phyloP scores from a whole-genome alignment of 1,284 basidiomycete genomes.

The Pyrrhoderma lamaoense region DNA sequence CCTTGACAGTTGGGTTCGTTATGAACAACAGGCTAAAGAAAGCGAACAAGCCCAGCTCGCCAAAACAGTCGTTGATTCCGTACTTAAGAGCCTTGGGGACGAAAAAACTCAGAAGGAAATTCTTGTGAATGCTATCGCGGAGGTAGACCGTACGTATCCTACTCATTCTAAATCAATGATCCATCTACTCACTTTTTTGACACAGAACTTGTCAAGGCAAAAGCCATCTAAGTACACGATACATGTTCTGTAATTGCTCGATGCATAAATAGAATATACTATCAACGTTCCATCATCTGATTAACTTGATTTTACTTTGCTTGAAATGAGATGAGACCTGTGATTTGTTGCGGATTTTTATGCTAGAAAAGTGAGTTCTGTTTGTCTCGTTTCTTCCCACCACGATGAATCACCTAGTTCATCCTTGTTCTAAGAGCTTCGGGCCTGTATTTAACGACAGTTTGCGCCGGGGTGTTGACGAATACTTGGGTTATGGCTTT shows the following conservation, averaged over 20 bases:
- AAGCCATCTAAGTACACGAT: slow-evolving; percentile 45
- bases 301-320: too few species aligned
- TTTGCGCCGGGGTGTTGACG: slow-evolving; percentile 17
- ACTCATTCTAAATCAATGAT: slow-evolving; percentile 18
- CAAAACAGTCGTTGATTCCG: slow-evolving; percentile 81
- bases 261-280: slow-evolving; percentile 13
- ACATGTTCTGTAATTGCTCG: slow-evolving; percentile 3
- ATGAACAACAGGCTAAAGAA: slow-evolving; percentile 95
- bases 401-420: slow-evolving; percentile 18
- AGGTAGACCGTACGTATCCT: slow-evolving; percentile 73
- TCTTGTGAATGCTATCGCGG: slow-evolving; percentile 74
- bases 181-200: slow-evolving; percentile 1
- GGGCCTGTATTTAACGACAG: neutral
- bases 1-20: slow-evolving; percentile 97
- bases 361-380: slow-evolving; percentile 1
- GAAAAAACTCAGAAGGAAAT: slow-evolving; percentile 94
- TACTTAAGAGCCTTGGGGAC: slow-evolving; percentile 77
- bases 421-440: slow-evolving; percentile 20
- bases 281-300: neutral
- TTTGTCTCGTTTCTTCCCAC: neutral
- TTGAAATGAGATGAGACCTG: neutral
- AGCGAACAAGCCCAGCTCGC: slow-evolving; percentile 90
- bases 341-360: neutral
- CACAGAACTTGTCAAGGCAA: slow-evolving; percentile 62
- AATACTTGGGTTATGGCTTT: slow-evolving; percentile 12